Base-by-base conservation (phyloP, 1,284 basidiomycete species). In the Malassezia yamatoensis region DNA sequence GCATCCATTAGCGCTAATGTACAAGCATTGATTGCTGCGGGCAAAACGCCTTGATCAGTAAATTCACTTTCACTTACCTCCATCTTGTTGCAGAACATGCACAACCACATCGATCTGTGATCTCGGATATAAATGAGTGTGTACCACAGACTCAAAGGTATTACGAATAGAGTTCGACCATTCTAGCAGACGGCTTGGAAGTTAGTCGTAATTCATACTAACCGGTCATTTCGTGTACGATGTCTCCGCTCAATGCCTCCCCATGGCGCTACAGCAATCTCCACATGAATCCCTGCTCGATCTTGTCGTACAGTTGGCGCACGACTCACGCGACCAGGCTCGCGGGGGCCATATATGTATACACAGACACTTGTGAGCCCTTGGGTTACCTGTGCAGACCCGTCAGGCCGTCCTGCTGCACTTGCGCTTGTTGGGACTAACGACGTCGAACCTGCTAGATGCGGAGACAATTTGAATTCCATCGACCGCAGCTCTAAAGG, bases 91-190 rank as follows among this genome's bases (percentile, higher is more conserved):
- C 42, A 94, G 78, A 33, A 98, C 85, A 74, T 93, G 88, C 11
- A 98, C 81, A 75, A 86, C 87, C 58, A 98, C 85, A 76, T 94
- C 87, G 74, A 98, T 93, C 74, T 91, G 84, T 32, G 87, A 87
- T 49, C 93, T 85, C 7, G 93, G 93, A 76, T 93, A 96, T 46
- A 96, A 81, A 62, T 82, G 82, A 1, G 86, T 86, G 73, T 91
- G 87, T 38, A 98, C 82, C 50, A 94, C 88, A 40, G 91, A 89
- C 72, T 96, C 90, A 68, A 98, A 96, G 0, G 93, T 96, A 37
- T 88, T 85, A 76, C 89, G 86, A 63, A 98, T 84, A 12, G 85
- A 83, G 1, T 87, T 81, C 1, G 85, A 87, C 58, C 96, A 81
- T 76, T 98, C 93, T 56, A 89, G 79, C 54, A 88, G 81, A 16